Base-by-base conservation (phyloP, 768 basidiomycete species). In the Phaeolepiota aurea region DNA sequence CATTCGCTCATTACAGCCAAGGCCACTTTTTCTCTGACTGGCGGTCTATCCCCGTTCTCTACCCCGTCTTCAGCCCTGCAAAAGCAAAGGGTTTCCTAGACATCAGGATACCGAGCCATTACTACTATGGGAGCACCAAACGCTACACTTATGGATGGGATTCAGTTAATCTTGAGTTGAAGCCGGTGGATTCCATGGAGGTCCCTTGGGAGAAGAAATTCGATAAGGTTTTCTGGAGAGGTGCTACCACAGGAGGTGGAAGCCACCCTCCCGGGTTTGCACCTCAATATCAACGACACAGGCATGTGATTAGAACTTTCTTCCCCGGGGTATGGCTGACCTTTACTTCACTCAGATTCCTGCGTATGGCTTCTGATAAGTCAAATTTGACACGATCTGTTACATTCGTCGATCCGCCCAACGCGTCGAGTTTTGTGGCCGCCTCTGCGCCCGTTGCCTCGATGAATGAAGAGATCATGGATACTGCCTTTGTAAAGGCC, bases 21-120 rank as follows among this genome's bases (percentile, higher is more conserved):
- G 92, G 93, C 9, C 92, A 91, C 61, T 97, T 96, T 62, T 98
- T 96, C 74, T 89, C 88, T 13, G 94, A 99, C 60, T 96, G 90
- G 87, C 71, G 93, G 15, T 86, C 84, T 0, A 81, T 97, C 43
- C 77, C 86, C 9, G 77, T 77, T 1, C 69, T 94, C n/a, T 93
- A 88, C 59, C 96, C 96, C 4, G 77, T 99, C 20, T 87, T 99
- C 62, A 92, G 90, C 2, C 92, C 94, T 2, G 87, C 91, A 0
- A 90, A 86, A 53, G 81, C 84, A 0, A 67, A 68, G 30, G 91
- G 96, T 0, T 97, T 84, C 56, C 64, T 79, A 47, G 96, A 98
- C 54, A 87, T 99, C 49, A 71, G 87, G 43, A 91, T 98, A 46
- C 94, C 96, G 0, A 92, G 88, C 45, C 92, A 98, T 58, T 98